Evolutionary conservation across 2,329 filamentous ascomycete genomes (phyloP).

Genomic region (Trichophyton benhamiae): DNA sequence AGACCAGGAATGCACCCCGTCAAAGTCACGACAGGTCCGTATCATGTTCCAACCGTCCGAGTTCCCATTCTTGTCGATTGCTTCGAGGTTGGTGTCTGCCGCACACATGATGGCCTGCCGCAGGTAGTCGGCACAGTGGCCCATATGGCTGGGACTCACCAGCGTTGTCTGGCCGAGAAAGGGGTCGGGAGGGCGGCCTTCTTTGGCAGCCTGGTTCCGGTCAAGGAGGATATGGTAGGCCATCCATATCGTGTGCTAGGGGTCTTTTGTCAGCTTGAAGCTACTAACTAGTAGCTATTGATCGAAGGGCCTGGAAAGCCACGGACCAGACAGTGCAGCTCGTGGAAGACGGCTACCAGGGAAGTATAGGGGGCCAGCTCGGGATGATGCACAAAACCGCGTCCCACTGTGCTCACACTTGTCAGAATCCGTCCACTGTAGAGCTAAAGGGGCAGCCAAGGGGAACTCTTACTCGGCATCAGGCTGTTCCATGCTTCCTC

Average conservation of each 20-base stretch:
- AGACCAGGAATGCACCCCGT: not conserved
- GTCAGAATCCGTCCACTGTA: not conserved
- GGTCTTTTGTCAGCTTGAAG: too few species aligned
- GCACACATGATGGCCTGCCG: constrained; percentile 13
- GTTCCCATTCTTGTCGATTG: not conserved
- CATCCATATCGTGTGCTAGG: too few species aligned
- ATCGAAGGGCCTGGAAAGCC: too few species aligned
- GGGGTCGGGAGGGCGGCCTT: not conserved
- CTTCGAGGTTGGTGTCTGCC: constrained; percentile 13
- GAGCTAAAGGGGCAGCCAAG: not conserved
- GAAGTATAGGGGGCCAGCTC: too few species aligned
- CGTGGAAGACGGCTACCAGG: too few species aligned
- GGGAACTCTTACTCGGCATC: not conserved
- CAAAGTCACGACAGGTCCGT: not conserved
- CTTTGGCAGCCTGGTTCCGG: too few species aligned
- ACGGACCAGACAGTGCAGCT: too few species aligned
- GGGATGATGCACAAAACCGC: too few species aligned
- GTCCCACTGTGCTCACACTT: too few species aligned
- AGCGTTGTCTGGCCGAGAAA: not conserved
- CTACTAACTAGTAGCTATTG: too few species aligned
- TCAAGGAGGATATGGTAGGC: too few species aligned
- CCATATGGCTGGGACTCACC: constrained; percentile 1
- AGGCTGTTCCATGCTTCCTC: not conserved
- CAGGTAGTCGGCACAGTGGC: constrained; percentile 8
- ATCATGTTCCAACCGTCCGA: not conserved